A percentile compares a stretch with the other conserved stretches of the same genome.
These are phyloP conservation scores for Coemansia sp. DNA, from an alignment of 192 early-diverging fungal genomes.

Conservation along the genomic window DNA sequence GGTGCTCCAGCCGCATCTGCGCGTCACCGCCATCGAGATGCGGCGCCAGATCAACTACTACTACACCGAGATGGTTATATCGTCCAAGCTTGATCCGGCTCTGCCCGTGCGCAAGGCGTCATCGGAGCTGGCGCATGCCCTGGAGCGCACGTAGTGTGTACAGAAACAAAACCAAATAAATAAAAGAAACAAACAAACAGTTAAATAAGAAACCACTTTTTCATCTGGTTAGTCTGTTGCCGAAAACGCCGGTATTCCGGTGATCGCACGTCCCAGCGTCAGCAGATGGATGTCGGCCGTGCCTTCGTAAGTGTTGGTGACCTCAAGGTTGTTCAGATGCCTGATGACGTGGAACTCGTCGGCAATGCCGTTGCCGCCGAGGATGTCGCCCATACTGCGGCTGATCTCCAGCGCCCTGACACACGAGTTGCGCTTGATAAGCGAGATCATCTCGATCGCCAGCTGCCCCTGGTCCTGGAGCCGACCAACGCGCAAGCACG, in stretches of 20 bases:
- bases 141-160: conserved; percentile 35
- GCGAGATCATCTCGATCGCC: conserved; percentile 92
- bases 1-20: conserved; percentile 40
- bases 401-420: conserved; percentile 94
- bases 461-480: conserved; percentile 87
- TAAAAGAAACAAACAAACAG: conserved; percentile 2
- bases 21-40: conserved; percentile 29
- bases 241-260: conserved; percentile 80
- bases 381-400: conserved; percentile 83
- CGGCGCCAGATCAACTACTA: conserved; percentile 37
- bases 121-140: conserved; percentile 41
- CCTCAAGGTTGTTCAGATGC: conserved; percentile 89
- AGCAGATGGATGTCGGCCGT: conserved; percentile 95
- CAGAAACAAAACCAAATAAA: background rate
- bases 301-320: conserved; percentile 96
- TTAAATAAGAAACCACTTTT: background rate
- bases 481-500: conserved; percentile 87
- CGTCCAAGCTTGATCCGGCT: conserved; percentile 46
- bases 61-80: conserved; percentile 47
- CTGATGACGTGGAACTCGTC: conserved; percentile 98
- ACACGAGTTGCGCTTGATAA: conserved; percentile 96
- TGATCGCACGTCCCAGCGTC: conserved; percentile 91
- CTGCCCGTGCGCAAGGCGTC: conserved; percentile 54
- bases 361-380: conserved; percentile 95
- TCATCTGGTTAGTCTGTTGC: conserved; percentile 22